Percentiles rank a stretch among this genome's conserved stretches.
Evolutionary conservation across 495 filamentous ascomycete genomes (phyloP).

Genomic region (Aspergillus olivimuriae): DNA sequence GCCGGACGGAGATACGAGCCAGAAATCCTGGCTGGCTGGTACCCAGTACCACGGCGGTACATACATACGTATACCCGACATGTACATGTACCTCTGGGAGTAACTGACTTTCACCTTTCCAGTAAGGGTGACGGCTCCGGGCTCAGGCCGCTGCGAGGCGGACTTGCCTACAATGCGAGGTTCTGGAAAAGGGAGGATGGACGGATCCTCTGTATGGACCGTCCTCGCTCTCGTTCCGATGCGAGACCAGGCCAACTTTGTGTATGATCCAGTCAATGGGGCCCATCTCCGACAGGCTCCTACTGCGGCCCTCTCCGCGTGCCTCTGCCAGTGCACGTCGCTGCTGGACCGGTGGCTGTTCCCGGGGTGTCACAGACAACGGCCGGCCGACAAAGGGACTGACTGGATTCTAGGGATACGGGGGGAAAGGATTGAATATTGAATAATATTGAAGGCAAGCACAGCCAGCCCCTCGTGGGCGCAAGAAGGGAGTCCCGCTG

Average conservation of each 20-base stretch:
- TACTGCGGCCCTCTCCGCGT: constrained; percentile 1
- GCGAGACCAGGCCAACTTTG: no score
- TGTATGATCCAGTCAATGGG: constrained; percentile 5
- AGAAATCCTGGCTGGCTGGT: background rate
- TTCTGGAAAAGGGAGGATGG: constrained; percentile 11
- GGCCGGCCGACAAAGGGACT: background rate
- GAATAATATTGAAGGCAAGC: no score
- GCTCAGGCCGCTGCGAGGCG: constrained; percentile 16
- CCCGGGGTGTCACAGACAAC: constrained; percentile 2
- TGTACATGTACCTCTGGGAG: background rate
- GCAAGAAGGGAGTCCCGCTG: constrained; percentile 9
- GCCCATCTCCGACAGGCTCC: background rate
- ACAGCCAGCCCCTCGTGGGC: constrained; percentile 4
- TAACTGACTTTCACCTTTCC: constrained; percentile 16
- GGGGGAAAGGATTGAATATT: no score
- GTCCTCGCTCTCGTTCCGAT: no score
- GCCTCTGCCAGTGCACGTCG: no score
- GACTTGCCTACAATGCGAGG: constrained; percentile 9
- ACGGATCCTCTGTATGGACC: no score
- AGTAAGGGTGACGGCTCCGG: constrained; percentile 17
- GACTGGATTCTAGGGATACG: constrained; percentile 6
- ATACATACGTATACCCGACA: background rate
- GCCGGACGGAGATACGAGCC: background rate
- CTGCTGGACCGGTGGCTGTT: no score
- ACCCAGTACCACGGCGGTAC: background rate